Percentiles rank a stretch among this genome's conserved stretches.
Conservation (phyloP, 75 land plant species). For the Cryptomeria japonica region DNA sequence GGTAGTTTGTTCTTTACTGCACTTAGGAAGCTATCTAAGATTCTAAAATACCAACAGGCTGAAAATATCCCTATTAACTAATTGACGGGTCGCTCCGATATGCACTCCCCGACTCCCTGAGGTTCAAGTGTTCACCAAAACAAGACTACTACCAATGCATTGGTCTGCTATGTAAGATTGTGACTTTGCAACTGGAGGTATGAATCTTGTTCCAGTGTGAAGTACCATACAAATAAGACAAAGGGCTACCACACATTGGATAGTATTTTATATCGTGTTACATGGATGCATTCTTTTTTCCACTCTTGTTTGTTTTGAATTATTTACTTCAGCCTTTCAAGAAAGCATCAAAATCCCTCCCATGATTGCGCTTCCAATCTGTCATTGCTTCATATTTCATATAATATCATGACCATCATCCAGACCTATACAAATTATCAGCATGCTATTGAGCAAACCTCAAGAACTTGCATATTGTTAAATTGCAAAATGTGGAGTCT, state of each 20-base stretch:
- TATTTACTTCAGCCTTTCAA: not conserved
- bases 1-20: not conserved
- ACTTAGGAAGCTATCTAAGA: not conserved
- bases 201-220: not conserved
- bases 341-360: not conserved
- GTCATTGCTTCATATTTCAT: not conserved
- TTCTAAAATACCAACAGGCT: not conserved
- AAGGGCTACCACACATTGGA: not conserved
- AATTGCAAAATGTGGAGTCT: not conserved
- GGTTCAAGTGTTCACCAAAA: not conserved
- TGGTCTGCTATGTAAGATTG: not conserved
- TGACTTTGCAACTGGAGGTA: not conserved
- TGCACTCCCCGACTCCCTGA: too few species aligned
- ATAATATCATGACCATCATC: not conserved
- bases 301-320: not conserved
- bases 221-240: not conserved
- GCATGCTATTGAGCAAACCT: not conserved
- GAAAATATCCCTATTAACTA: not conserved
- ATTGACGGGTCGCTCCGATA: too few species aligned
- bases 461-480: not conserved
- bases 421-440: conserved; percentile 5
- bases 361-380: not conserved
- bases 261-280: not conserved
- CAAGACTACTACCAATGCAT: not conserved
- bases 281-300: not conserved